Base-by-base conservation (phyloP, 495 filamentous ascomycete species). In the Talaromyces proteolyticus region DNA sequence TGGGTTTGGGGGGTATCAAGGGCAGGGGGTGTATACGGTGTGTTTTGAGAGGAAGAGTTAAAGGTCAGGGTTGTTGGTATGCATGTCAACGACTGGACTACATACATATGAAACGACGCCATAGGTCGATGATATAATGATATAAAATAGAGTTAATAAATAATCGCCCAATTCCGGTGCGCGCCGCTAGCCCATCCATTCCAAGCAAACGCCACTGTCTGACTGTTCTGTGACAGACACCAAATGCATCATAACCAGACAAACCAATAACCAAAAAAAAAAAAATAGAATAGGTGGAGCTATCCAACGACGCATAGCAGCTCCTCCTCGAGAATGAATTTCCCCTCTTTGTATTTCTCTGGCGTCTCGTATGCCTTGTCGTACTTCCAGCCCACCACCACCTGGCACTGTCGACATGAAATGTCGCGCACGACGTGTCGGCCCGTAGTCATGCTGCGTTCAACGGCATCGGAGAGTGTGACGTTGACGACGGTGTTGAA, bases 371-470 rank as follows among this genome's bases (percentile, higher is more conserved):
- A 96, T 23, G 93, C 93, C 70, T 94, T 94, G 67, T 98, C 93
- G 70, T 98, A 98, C 71, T 95, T 98, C 93, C 93, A 98, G 20
- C 93, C 93, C 47, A 98, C 93, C 43, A 85, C 87, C 63, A 88
- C 85, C 57, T 84, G 85, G 81, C 93, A 98, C 69, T 92, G 86
- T 46, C 84, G 74, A 70, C 93, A 98, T 37, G 66, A 66, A 58
- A 98, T 96, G 66, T 98, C 93, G 42, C 94, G 84, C 38, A 98
- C 93, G 26, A 96, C 76, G 64, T 98, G 93, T 29, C 86, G 77
- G 42, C 93, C 93, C 2, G 93, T 98, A n/a, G 94, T 98, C 93
- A 98, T 98, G 77, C 85, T 95, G 54, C 93, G 90, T 70, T 98
- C 94, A 48, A 78, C 80, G 11, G 92, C 81, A 38, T 94, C 88